Evolutionary conservation across 1,139 yeast species (phyloP).

Genomic region (Wickerhamiella infanticola): DNA sequence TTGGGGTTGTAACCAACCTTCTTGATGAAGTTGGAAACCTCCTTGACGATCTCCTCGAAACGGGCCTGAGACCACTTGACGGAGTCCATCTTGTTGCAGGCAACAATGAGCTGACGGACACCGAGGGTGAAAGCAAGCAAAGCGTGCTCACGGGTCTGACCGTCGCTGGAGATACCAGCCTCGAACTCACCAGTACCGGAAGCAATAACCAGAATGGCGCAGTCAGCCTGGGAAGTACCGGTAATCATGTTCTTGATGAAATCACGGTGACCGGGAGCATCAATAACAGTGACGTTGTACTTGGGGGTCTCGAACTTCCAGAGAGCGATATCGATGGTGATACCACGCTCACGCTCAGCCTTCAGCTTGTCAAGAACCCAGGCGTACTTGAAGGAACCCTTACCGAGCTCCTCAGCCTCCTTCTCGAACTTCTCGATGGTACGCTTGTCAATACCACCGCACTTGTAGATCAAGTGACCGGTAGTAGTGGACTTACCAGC

Average conservation of each 20-base stretch:
- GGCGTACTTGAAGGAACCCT: constrained; percentile 98
- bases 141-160: constrained; percentile 92
- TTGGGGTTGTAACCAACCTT: constrained; percentile 89
- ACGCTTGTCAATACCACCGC: constrained; percentile 88
- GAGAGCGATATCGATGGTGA: constrained; percentile 86
- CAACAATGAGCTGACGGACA: constrained; percentile 78
- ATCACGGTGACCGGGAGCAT: constrained; percentile 96
- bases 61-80: constrained; percentile 73
- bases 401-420: constrained; percentile 97
- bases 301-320: constrained; percentile 95
- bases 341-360: constrained; percentile 97
- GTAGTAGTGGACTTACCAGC: constrained; percentile 97
- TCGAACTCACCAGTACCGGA: constrained; percentile 92
- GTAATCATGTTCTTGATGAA: constrained; percentile 91
- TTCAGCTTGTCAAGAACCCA: constrained; percentile 92
- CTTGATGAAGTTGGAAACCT: constrained; percentile 77
- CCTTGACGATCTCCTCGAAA: constrained; percentile 71
- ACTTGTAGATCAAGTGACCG: constrained; percentile 97
- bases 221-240: constrained; percentile 92
- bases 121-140: constrained; percentile 81
- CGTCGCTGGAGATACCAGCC: constrained; percentile 89
- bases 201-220: constrained; percentile 80
- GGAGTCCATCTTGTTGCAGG: constrained; percentile 89
- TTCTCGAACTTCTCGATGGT: constrained; percentile 97
- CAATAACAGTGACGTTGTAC: constrained; percentile 84